Conservation (phyloP, 2,329 filamentous ascomycete species). For the Grosmannia penicillata region DNA sequence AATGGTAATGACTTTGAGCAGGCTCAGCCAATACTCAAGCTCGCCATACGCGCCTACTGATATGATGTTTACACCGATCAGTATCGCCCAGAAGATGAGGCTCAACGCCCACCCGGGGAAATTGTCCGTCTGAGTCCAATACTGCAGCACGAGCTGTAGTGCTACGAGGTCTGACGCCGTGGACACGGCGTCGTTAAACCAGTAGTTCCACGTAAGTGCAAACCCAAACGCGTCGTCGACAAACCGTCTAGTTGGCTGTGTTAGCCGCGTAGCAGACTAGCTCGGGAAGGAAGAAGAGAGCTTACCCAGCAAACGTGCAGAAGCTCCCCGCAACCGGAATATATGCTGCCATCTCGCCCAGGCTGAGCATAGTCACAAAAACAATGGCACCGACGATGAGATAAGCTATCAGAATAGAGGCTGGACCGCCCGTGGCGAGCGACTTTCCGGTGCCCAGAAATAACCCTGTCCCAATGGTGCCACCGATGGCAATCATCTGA, state of each 20-base stretch:
- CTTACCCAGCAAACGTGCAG: slow-evolving; percentile 45
- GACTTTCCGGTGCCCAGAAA: slow-evolving; percentile 49
- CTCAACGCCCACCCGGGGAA: slow-evolving; percentile 51
- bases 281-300: no score
- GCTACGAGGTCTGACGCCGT: slow-evolving; percentile 47
- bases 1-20: slow-evolving; percentile 63
- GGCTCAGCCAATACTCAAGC: slow-evolving; percentile 64
- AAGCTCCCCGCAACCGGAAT: slow-evolving; percentile 69
- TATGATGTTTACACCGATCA: slow-evolving; percentile 55
- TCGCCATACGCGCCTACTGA: slow-evolving; percentile 62
- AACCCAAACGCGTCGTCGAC: slow-evolving; percentile 60
- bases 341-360: slow-evolving; percentile 63
- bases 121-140: slow-evolving; percentile 50
- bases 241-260: slow-evolving; percentile 59
- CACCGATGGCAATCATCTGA: slow-evolving; percentile 51
- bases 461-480: slow-evolving; percentile 44
- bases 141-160: slow-evolving; percentile 56
- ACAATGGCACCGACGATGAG: slow-evolving; percentile 59
- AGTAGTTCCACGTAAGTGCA: slow-evolving; percentile 76
- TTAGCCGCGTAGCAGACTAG: no score
- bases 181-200: slow-evolving; percentile 54
- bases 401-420: slow-evolving; percentile 52
- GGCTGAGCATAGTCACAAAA: slow-evolving; percentile 57
- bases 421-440: slow-evolving; percentile 48
- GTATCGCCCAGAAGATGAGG: slow-evolving; percentile 60